Percentiles rank a stretch among this genome's conserved stretches.
Evolutionary conservation across 176 grass and related monocot genomes (phyloP).

Genomic region (Saccharum officinarum): DNA sequence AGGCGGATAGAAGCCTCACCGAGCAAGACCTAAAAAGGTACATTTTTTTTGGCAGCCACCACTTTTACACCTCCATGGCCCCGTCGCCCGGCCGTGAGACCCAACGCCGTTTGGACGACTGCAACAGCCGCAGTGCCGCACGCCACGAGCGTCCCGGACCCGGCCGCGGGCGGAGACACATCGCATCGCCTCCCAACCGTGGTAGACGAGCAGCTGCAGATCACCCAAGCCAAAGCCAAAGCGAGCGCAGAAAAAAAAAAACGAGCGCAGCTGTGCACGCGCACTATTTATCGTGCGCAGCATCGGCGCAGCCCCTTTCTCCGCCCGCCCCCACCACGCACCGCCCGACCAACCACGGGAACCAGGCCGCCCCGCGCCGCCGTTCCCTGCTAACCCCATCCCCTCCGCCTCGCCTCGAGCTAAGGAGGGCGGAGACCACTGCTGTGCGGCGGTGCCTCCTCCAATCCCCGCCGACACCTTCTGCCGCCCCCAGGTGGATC

Average conservation of each 20-base stretch:
- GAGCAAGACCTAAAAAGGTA: background rate
- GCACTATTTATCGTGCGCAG: conserved; percentile 12
- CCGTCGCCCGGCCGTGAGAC: background rate
- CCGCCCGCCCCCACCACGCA: conserved; percentile 15
- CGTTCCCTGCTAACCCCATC: background rate
- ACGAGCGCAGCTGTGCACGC: background rate
- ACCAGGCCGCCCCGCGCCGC: background rate
- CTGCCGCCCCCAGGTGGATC: conserved; percentile 12
- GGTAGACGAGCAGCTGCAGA: background rate
- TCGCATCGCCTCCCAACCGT: background rate
- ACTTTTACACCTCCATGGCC: background rate
- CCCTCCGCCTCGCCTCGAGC: too few relatives aligned
- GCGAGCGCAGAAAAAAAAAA: background rate
- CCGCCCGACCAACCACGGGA: background rate
- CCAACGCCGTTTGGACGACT: background rate
- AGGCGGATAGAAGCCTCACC: too few relatives aligned
- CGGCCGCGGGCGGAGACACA: background rate
- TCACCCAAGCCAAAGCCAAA: background rate
- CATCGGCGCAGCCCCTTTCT: conserved; percentile 10
- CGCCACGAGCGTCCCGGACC: background rate
- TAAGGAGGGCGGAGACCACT: too few relatives aligned
- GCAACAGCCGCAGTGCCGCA: background rate
- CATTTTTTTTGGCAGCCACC: background rate
- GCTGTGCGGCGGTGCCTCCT: background rate
- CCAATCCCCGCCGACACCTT: background rate